These are phyloP conservation scores for Xylaria acuta DNA, from an alignment of 495 filamentous ascomycete genomes.

Conservation along the genomic window DNA sequence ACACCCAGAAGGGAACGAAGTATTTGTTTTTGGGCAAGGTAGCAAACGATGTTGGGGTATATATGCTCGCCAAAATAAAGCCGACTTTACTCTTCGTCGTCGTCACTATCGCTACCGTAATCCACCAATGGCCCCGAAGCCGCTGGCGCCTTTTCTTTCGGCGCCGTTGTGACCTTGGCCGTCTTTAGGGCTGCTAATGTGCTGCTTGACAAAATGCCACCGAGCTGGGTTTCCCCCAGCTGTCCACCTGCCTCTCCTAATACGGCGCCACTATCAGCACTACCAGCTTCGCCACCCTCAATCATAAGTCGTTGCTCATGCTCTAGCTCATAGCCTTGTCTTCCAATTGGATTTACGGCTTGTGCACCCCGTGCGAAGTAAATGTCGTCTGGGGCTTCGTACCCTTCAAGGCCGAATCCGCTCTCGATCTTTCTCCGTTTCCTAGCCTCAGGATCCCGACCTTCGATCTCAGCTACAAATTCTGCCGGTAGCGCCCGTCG, in stretches of 20 bases:
- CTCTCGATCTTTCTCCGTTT: constrained; percentile 92
- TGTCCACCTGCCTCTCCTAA: constrained; percentile 53
- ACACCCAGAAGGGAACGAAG: not conserved
- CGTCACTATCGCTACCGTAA: constrained; percentile 91
- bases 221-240: constrained; percentile 49
- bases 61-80: constrained; percentile 5
- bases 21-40: not conserved
- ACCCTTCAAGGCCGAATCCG: constrained; percentile 85
- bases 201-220: constrained; percentile 80
- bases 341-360: constrained; percentile 63
- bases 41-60: constrained; percentile 17
- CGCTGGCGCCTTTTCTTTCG: constrained; percentile 52
- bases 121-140: constrained; percentile 76
- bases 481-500: constrained; percentile 87
- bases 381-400: constrained; percentile 93
- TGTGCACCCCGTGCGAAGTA: constrained; percentile 78
- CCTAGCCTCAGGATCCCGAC: constrained; percentile 80
- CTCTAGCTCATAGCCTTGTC: constrained; percentile 56
- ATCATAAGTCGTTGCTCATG: constrained; percentile 58
- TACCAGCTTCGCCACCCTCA: constrained; percentile 43
- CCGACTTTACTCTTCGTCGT: constrained; percentile 33
- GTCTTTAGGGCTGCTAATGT: constrained; percentile 75
- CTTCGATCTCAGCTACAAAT: constrained; percentile 94
- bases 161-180: constrained; percentile 55
- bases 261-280: constrained; percentile 22